These are phyloP conservation scores for Colletotrichum spaethianum DNA, from an alignment of 2,329 filamentous ascomycete species.

Conservation along the genomic window DNA sequence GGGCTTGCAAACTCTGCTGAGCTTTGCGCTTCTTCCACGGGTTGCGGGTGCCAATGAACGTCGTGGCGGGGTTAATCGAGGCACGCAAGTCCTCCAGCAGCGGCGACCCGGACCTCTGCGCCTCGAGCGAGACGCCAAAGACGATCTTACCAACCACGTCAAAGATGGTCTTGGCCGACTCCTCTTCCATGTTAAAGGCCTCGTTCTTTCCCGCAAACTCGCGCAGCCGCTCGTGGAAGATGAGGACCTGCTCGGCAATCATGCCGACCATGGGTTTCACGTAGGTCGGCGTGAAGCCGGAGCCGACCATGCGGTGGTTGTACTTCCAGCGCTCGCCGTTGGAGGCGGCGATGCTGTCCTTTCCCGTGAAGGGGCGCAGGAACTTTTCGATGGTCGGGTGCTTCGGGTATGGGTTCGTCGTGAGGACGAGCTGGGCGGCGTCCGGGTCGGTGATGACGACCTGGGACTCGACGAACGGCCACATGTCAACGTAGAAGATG, in stretches of 20 bases:
- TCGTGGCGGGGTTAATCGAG: slow-evolving; percentile 35
- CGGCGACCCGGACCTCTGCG: slow-evolving; percentile 41
- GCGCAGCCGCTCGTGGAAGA: slow-evolving; percentile 44
- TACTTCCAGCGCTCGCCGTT: slow-evolving; percentile 50
- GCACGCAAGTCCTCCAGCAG: slow-evolving; percentile 41
- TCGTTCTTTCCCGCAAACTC: slow-evolving; percentile 33
- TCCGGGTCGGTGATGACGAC: slow-evolving; percentile 47
- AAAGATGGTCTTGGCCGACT: slow-evolving; percentile 45
- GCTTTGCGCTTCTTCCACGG: slow-evolving; percentile 36
- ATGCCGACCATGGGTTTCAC: slow-evolving; percentile 45
- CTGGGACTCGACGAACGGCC: slow-evolving; percentile 48
- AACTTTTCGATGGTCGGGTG: slow-evolving; percentile 41
- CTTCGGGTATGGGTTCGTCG: slow-evolving; percentile 44
- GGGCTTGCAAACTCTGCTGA: slow-evolving; percentile 14
- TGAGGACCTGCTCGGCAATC: slow-evolving; percentile 46
- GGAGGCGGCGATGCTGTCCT: slow-evolving; percentile 43
- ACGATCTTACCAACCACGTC: slow-evolving; percentile 45
- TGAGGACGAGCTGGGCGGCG: slow-evolving; percentile 44
- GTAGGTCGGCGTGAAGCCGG: slow-evolving; percentile 47
- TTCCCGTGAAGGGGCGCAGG: slow-evolving; percentile 45
- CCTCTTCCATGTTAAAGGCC: slow-evolving; percentile 45
- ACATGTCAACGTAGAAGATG: slow-evolving; percentile 51
- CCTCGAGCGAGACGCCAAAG: slow-evolving; percentile 42
- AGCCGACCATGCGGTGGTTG: slow-evolving; percentile 48
- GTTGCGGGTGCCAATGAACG: slow-evolving; percentile 31